These are phyloP conservation scores for Phytophthora vignae DNA, from an alignment of 352 stramenopile species.

Conservation along the genomic window DNA sequence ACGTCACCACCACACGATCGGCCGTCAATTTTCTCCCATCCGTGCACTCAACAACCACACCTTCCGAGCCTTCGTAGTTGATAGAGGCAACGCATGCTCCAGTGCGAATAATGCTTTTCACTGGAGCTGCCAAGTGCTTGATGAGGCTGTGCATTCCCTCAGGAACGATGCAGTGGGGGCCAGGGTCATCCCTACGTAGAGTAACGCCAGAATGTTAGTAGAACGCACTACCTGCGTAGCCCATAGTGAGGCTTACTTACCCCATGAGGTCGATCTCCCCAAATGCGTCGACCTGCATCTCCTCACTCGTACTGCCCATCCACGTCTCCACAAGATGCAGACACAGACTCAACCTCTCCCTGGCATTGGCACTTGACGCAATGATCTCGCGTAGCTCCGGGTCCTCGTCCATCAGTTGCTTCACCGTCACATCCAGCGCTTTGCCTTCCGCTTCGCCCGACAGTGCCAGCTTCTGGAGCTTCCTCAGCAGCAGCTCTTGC, in stretches of 20 bases:
- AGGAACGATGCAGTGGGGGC: conserved; percentile 53
- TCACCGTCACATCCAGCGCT: conserved; percentile 40
- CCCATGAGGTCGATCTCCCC: conserved; percentile 57
- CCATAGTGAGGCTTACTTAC: conserved; percentile 6
- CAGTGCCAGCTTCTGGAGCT: conserved; percentile 43
- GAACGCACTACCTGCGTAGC: background rate
- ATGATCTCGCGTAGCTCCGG: conserved; percentile 23
- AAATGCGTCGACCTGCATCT: conserved; percentile 62
- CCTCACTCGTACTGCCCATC: conserved; percentile 54
- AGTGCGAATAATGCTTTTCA: conserved; percentile 37
- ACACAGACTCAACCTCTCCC: conserved; percentile 42
- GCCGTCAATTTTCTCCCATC: conserved; percentile 36
- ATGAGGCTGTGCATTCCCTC: conserved; percentile 56
- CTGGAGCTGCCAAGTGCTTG: conserved; percentile 35
- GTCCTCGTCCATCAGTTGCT: conserved; percentile 33
- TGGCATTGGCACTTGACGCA: conserved; percentile 22
- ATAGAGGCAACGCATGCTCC: conserved; percentile 30
- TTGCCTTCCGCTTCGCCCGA: conserved; percentile 18
- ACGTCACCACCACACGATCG: conserved; percentile 59
- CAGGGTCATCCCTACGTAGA: conserved; percentile 52
- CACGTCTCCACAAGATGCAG: conserved; percentile 58
- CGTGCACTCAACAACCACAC: conserved; percentile 41
- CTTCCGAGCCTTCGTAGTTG: conserved; percentile 26
- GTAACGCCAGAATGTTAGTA: background rate
- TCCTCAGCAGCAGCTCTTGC: conserved; percentile 51